Conservation (phyloP, 108 stramenopile species). For the Nitzschia sp. region DNA sequence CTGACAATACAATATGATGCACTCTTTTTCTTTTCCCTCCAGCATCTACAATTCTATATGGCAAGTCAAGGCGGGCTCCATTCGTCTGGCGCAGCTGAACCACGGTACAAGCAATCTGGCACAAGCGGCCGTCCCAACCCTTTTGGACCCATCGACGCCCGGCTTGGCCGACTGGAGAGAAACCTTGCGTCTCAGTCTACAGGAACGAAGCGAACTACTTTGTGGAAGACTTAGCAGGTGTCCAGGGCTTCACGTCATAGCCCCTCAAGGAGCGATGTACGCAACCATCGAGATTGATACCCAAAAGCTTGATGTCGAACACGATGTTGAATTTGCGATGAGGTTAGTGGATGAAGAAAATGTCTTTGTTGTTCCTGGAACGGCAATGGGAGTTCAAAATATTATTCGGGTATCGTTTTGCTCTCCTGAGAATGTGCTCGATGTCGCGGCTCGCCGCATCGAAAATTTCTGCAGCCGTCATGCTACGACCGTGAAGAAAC, state of each 20-base stretch:
- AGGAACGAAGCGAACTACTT: slow-evolving; percentile 65
- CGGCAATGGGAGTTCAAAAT: slow-evolving; percentile 73
- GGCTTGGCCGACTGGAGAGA: slow-evolving; percentile 61
- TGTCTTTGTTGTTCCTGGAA: slow-evolving; percentile 89
- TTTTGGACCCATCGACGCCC: slow-evolving; percentile 51
- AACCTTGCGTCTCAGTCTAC: slow-evolving; percentile 52
- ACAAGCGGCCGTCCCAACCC: slow-evolving; percentile 75
- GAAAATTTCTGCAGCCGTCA: slow-evolving; percentile 72
- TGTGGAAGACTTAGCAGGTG: slow-evolving; percentile 46
- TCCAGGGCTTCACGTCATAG: slow-evolving; percentile 66
- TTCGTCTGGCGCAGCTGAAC: slow-evolving; percentile 77
- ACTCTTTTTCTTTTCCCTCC: background rate
- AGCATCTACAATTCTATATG: slow-evolving; percentile 51
- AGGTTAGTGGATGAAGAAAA: slow-evolving; percentile 87
- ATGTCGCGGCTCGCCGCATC: slow-evolving; percentile 62
- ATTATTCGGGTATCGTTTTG: slow-evolving; percentile 86
- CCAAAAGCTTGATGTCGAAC: slow-evolving; percentile 9
- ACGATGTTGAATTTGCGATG: slow-evolving; percentile 76
- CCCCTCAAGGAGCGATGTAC: slow-evolving; percentile 90
- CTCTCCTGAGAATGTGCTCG: slow-evolving; percentile 56
- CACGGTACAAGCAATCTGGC: slow-evolving; percentile 81
- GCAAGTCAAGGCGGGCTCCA: slow-evolving; percentile 72
- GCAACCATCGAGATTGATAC: slow-evolving; percentile 72
- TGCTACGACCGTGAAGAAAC: background rate
- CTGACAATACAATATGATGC: background rate